Evolutionary conservation across 2,329 filamentous ascomycete genomes (phyloP).

Genomic region (Arthrinium phaeospermum): DNA sequence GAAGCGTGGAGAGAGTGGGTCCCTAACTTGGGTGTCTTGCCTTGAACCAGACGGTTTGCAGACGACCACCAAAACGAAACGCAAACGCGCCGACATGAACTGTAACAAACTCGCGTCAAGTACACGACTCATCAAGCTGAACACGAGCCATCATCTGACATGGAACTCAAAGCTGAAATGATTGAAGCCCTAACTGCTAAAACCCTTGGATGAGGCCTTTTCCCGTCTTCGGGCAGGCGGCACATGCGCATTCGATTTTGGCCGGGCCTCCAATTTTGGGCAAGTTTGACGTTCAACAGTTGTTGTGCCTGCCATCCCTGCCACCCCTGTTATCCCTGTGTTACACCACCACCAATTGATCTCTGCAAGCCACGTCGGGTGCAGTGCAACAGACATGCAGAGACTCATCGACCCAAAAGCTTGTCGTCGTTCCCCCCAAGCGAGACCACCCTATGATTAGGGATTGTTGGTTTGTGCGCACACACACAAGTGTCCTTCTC

Average conservation of each 20-base stretch:
- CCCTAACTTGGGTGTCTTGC: neutral
- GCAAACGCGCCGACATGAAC: neutral
- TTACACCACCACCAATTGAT: neutral
- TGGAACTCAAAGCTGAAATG: neutral
- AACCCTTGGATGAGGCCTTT: neutral
- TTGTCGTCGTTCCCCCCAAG: neutral
- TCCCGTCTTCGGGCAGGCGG: neutral
- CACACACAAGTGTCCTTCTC: neutral
- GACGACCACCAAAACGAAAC: neutral
- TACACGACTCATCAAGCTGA: neutral
- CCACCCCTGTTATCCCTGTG: neutral
- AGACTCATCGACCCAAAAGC: neutral
- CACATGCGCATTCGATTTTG: neutral
- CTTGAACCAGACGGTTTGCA: neutral
- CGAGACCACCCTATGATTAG: neutral
- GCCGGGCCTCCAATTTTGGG: neutral
- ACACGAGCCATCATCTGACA: neutral
- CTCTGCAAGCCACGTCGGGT: constrained; percentile 1
- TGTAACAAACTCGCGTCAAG: neutral
- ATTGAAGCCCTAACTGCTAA: neutral
- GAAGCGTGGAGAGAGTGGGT: neutral
- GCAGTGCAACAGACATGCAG: neutral
- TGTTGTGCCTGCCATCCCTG: neutral
- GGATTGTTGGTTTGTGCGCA: neutral
- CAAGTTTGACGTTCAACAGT: neutral